phyloP scores from a whole-genome alignment of 139 green algal genomes.

The Helicosporidium sp. region DNA sequence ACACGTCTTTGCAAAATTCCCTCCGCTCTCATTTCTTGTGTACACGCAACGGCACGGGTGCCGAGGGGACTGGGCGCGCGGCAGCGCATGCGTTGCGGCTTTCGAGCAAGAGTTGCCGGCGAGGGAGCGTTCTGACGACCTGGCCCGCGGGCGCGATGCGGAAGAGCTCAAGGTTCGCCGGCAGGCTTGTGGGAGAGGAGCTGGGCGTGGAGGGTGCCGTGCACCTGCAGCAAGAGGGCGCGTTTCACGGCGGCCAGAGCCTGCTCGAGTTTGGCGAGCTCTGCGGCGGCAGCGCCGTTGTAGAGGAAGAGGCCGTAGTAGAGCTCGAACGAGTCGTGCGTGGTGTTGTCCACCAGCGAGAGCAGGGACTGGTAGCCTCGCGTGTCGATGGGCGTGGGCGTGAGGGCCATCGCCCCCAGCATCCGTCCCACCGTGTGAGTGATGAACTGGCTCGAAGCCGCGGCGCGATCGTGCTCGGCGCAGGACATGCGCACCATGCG shows the following conservation, averaged over 20 bases:
- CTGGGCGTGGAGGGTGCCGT: slow-evolving; percentile 43
- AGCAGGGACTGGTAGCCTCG: slow-evolving; percentile 81
- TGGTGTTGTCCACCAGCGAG: slow-evolving; percentile 88
- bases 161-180: too few relatives aligned
- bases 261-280: slow-evolving; percentile 57
- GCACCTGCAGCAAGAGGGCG: slow-evolving; percentile 57
- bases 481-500: slow-evolving; percentile 94
- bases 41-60: too few relatives aligned
- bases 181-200: slow-evolving; percentile 16
- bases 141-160: too few relatives aligned
- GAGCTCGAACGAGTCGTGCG: slow-evolving; percentile 92
- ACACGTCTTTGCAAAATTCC: too few relatives aligned
- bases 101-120: too few relatives aligned
- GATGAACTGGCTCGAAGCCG: slow-evolving; percentile 90
- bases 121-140: too few relatives aligned
- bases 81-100: too few relatives aligned
- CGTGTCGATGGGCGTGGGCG: slow-evolving; percentile 78
- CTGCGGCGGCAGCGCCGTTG: slow-evolving; percentile 65
- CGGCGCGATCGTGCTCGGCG: slow-evolving; percentile 86
- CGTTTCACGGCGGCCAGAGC: slow-evolving; percentile 69
- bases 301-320: slow-evolving; percentile 99
- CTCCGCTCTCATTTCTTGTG: too few relatives aligned
- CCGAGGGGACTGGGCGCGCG: too few relatives aligned
- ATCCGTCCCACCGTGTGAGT: slow-evolving; percentile 88
- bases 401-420: slow-evolving; percentile 44